These are phyloP conservation scores for Rehmannia glutinosa DNA, from an alignment of 257 asterid genomes.

Conservation along the genomic window DNA sequence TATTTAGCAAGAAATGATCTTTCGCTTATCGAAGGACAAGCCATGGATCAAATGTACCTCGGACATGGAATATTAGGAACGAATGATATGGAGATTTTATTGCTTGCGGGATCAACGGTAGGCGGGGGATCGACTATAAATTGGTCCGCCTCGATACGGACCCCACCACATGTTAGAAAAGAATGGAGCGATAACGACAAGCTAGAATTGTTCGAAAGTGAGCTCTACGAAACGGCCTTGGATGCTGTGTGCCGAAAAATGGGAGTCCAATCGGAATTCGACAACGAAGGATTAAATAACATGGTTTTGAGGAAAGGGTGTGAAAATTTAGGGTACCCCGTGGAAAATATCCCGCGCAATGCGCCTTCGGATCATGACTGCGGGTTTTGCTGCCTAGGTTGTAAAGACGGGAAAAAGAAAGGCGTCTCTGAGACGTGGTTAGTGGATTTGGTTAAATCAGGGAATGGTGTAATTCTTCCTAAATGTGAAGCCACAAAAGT, in stretches of 20 bases:
- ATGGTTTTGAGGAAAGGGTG: constrained; percentile 83
- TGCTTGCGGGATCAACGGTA: constrained; percentile 83
- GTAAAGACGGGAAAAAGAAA: constrained; percentile 66
- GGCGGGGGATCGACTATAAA: constrained; percentile 88
- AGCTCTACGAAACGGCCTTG: constrained; percentile 43
- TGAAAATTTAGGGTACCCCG: constrained; percentile 51
- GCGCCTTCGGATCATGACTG: constrained; percentile 69
- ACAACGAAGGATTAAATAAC: constrained; percentile 60
- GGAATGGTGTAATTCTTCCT: constrained; percentile 60
- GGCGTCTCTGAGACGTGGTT: constrained; percentile 77
- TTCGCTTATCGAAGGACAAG: constrained; percentile 63
- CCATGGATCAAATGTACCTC: constrained; percentile 79
- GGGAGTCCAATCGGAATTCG: constrained; percentile 63
- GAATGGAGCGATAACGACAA: constrained; percentile 58
- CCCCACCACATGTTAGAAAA: constrained; percentile 57
- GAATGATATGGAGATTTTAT: constrained; percentile 37
- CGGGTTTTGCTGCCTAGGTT: constrained; percentile 79
- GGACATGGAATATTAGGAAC: constrained; percentile 53
- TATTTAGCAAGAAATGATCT: constrained; percentile 49
- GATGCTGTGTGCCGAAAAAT: constrained; percentile 60
- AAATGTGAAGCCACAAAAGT: constrained; percentile 59
- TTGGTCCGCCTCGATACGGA: constrained; percentile 79
- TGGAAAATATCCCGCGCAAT: constrained; percentile 55
- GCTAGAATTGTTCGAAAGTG: constrained; percentile 44
- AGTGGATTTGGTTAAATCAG: constrained; percentile 59